phyloP scores from a whole-genome alignment of 164 flowering plant species.

The Sextonia rubra region DNA sequence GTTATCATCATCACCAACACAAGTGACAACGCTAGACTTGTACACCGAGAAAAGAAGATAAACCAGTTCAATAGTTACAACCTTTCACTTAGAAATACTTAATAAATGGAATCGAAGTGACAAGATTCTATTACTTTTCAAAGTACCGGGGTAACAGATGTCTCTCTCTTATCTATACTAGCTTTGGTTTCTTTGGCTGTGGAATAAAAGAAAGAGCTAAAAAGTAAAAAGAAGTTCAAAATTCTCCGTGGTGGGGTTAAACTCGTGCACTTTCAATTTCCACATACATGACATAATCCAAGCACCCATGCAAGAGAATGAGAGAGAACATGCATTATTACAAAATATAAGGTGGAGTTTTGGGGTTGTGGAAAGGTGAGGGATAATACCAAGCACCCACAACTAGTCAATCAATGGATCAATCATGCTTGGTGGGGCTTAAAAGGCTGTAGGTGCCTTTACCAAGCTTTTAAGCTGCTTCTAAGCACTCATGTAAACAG shows the following conservation, averaged over 20 bases:
- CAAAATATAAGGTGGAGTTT: not conserved
- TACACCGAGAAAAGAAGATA: too few relatives aligned
- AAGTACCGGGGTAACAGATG: too few relatives aligned
- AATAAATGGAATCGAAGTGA: too few relatives aligned
- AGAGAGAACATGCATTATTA: not conserved
- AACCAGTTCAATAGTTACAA: too few relatives aligned
- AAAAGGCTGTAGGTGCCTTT: constrained; percentile 24
- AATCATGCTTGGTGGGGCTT: constrained; percentile 18
- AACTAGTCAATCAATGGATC: constrained; percentile 16
- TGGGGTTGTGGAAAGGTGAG: not conserved
- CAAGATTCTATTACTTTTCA: too few relatives aligned
- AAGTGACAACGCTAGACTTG: too few relatives aligned
- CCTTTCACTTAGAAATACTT: constrained; percentile 38
- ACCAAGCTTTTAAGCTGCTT: constrained; percentile 35
- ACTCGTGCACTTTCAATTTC: constrained; percentile 26
- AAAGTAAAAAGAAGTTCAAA: constrained; percentile 23
- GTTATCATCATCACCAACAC: too few relatives aligned
- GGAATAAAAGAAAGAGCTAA: constrained; percentile 19
- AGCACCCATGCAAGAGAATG: not conserved
- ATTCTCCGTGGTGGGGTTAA: constrained; percentile 44
- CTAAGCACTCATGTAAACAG: constrained; percentile 16
- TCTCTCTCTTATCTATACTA: too few relatives aligned
- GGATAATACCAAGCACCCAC: not conserved
- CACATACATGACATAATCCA: not conserved
- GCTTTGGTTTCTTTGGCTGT: too few relatives aligned